Evolutionary conservation across 2,329 filamentous ascomycete species (phyloP).

Genomic region (Alternaria sp.): DNA sequence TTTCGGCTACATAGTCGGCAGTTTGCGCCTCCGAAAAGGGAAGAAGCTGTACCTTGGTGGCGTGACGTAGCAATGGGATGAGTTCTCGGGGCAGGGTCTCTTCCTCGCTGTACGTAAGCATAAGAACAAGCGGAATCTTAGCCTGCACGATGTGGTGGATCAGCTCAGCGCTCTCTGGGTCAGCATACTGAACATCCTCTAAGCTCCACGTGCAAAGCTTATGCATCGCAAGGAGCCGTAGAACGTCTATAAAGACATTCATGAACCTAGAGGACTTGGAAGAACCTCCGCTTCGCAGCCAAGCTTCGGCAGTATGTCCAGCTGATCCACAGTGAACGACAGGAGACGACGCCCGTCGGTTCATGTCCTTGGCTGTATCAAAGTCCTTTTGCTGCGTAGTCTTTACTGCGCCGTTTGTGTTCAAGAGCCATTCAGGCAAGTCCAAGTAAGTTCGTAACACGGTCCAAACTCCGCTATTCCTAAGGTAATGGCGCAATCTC

Average conservation of each 20-base stretch:
- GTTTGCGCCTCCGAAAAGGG: constrained; percentile 83
- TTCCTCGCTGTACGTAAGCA: constrained; percentile 66
- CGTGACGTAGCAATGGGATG: constrained; percentile 46
- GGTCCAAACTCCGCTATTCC: constrained; percentile 63
- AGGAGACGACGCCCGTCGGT: constrained; percentile 45
- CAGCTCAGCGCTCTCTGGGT: constrained; percentile 84
- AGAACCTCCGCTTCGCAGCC: constrained; percentile 56
- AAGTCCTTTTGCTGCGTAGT: constrained; percentile 39
- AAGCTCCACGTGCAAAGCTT: constrained; percentile 89
- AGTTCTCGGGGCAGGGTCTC: constrained; percentile 51
- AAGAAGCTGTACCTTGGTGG: constrained; percentile 73
- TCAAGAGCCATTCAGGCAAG: constrained; percentile 70
- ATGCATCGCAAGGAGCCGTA: constrained; percentile 80
- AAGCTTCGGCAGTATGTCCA: constrained; percentile 55
- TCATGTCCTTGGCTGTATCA: constrained; percentile 23
- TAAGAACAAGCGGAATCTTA: constrained; percentile 76
- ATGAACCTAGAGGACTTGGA: constrained; percentile 74
- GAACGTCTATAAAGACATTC: constrained; percentile 86
- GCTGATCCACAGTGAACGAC: constrained; percentile 49
- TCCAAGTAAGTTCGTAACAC: constrained; percentile 66
- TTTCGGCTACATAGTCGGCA: constrained; percentile 80
- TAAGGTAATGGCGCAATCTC: constrained; percentile 63
- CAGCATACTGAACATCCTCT: constrained; percentile 90
- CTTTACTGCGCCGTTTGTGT: constrained; percentile 34
- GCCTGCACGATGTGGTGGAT: constrained; percentile 81